A percentile compares a stretch with the other conserved stretches of the same genome.
phyloP scores from a whole-genome alignment of 2,329 filamentous ascomycete species.

The Reticulascus tulasneorum region DNA sequence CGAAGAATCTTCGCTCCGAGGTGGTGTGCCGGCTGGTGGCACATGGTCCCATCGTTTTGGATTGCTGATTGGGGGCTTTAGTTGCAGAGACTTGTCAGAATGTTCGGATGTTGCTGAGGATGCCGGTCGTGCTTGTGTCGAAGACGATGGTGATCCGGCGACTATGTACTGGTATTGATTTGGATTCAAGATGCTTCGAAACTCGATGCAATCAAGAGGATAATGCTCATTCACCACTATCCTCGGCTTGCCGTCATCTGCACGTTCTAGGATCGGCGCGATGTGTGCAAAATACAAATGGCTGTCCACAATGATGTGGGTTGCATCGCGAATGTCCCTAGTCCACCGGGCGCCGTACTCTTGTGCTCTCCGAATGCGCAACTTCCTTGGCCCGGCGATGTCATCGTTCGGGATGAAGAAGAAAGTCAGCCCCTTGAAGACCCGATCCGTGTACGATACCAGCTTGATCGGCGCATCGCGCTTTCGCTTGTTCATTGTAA shows the following conservation, averaged over 20 bases:
- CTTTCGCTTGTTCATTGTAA: slow-evolving; percentile 42
- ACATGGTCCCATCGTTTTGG: slow-evolving; percentile 34
- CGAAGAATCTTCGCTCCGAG: slow-evolving; percentile 28
- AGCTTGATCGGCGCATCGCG: slow-evolving; percentile 34
- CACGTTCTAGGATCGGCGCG: slow-evolving; percentile 45
- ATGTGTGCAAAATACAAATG: slow-evolving; percentile 61
- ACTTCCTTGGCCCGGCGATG: slow-evolving; percentile 59
- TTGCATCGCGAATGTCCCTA: slow-evolving; percentile 55
- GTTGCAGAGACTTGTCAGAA: slow-evolving; percentile 35
- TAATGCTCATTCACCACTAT: slow-evolving; percentile 66
- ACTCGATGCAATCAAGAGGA: slow-evolving; percentile 63
- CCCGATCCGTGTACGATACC: slow-evolving; percentile 48
- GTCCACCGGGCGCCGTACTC: slow-evolving; percentile 74
- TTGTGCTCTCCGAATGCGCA: slow-evolving; percentile 70
- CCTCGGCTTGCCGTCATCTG: slow-evolving; percentile 21
- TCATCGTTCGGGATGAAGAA: slow-evolving; percentile 83
- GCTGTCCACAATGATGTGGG: slow-evolving; percentile 77
- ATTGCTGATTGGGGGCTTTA: slow-evolving; percentile 43
- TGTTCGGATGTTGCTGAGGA: not conserved
- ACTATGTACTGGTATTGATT: slow-evolving; percentile 57
- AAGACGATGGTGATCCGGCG: slow-evolving; percentile 39
- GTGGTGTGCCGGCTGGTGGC: slow-evolving; percentile 32
- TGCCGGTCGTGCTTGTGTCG: slow-evolving; percentile 1
- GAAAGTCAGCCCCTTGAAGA: slow-evolving; percentile 60
- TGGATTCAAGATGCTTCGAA: slow-evolving; percentile 54